Conservation (phyloP, 768 basidiomycete species). For the Phlegmacium glaucopus region DNA sequence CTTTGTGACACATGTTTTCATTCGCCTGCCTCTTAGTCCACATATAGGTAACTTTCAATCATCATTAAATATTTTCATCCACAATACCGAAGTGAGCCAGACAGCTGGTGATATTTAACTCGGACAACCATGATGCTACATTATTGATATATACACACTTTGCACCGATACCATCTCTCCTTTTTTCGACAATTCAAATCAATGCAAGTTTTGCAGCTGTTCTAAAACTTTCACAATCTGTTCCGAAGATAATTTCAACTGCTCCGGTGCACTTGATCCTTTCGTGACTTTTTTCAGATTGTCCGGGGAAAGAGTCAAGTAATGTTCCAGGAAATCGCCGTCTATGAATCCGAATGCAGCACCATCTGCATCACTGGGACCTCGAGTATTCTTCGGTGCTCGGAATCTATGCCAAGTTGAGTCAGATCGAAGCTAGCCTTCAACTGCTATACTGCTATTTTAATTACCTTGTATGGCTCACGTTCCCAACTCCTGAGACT, state of each 20-base stretch:
- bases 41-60: no score
- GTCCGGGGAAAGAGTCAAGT: slow-evolving; percentile 44
- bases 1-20: no score
- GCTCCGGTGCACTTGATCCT: slow-evolving; percentile 59
- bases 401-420: slow-evolving; percentile 51
- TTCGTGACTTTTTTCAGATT: slow-evolving; percentile 49
- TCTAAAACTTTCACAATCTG: slow-evolving; percentile 46
- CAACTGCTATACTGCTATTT: slow-evolving; percentile 1
- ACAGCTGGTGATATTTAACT: no score
- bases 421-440: neutral
- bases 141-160: slow-evolving; percentile 4
- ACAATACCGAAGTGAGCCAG: no score
- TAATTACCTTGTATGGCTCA: slow-evolving; percentile 59
- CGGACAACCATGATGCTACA: neutral
- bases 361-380: slow-evolving; percentile 54
- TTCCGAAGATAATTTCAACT: slow-evolving; percentile 40
- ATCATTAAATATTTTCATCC: no score
- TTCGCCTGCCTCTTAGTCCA: no score
- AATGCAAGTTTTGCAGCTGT: slow-evolving; percentile 55
- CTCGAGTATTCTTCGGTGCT: slow-evolving; percentile 55
- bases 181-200: slow-evolving; percentile 12
- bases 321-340: slow-evolving; percentile 78
- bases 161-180: neutral
- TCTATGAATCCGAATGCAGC: slow-evolving; percentile 79
- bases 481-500: slow-evolving; percentile 50